These are phyloP conservation scores for Nasturtium officinale DNA, from an alignment of 345 rosid genomes.

Conservation along the genomic window DNA sequence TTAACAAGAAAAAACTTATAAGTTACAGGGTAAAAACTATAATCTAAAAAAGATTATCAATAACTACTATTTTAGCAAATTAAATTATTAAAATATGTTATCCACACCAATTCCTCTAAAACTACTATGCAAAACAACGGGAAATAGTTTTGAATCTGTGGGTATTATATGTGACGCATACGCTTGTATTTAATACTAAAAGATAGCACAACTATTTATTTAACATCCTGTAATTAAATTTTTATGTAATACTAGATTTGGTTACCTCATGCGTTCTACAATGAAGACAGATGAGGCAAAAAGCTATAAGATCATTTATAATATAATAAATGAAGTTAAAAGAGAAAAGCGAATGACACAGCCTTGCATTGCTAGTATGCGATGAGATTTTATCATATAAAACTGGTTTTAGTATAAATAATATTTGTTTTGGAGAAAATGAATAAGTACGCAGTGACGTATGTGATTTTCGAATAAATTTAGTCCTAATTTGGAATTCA, in stretches of 20 bases:
- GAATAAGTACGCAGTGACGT: slow-evolving; percentile 39
- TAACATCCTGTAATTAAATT: neutral
- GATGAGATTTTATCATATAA: slow-evolving; percentile 29
- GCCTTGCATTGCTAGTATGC: slow-evolving; percentile 45
- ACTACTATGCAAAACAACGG: neutral
- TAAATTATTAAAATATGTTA: neutral
- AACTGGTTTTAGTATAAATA: slow-evolving; percentile 32
- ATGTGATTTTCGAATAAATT: slow-evolving; percentile 21
- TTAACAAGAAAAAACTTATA: neutral
- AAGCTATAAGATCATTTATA: slow-evolving; percentile 27
- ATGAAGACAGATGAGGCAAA: slow-evolving; percentile 43
- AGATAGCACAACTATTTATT: neutral
- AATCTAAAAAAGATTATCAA: neutral
- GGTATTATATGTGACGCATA: neutral
- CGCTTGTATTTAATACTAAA: no score
- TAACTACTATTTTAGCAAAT: neutral
- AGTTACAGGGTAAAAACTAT: neutral
- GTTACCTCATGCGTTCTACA: slow-evolving; percentile 35
- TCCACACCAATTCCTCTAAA: neutral
- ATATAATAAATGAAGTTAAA: neutral
- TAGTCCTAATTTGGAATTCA: slow-evolving; percentile 12
- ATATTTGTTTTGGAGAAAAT: slow-evolving; percentile 32
- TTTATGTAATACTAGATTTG: slow-evolving; percentile 41
- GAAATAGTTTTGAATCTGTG: slow-evolving; percentile 28
- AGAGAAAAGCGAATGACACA: slow-evolving; percentile 35